phyloP scores from a whole-genome alignment of 495 filamentous ascomycete genomes.

The Chaetomidium leptoderma region DNA sequence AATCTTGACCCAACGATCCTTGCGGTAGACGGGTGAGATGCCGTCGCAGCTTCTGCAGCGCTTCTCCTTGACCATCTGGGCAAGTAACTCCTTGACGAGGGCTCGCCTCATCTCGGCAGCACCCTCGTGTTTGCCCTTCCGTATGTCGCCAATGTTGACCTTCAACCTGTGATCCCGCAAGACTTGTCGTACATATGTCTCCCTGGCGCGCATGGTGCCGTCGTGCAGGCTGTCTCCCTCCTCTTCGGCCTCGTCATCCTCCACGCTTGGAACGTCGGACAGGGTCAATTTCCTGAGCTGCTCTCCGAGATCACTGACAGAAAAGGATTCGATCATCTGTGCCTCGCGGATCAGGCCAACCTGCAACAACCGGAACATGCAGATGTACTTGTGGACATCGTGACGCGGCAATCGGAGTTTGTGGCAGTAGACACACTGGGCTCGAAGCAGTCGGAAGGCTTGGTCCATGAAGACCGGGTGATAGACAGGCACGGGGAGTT shows the following conservation, averaged over 20 bases:
- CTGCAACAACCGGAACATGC: constrained; percentile 82
- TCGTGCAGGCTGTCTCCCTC: constrained; percentile 31
- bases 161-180: constrained; percentile 53
- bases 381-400: constrained; percentile 69
- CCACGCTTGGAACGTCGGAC: constrained; percentile 22
- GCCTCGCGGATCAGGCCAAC: constrained; percentile 75
- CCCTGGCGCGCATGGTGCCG: constrained; percentile 58
- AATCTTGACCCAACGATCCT: constrained; percentile 85
- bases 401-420: constrained; percentile 68
- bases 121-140: constrained; percentile 71
- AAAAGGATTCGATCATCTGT: constrained; percentile 56
- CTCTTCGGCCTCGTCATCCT: constrained; percentile 31
- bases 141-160: constrained; percentile 49
- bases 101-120: constrained; percentile 68
- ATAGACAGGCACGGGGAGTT: constrained; percentile 87
- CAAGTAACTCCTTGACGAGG: constrained; percentile 76
- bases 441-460: constrained; percentile 71
- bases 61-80: constrained; percentile 56
- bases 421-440: constrained; percentile 86
- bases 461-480: constrained; percentile 94
- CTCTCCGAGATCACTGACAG: constrained; percentile 45
- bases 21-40: constrained; percentile 73
- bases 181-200: constrained; percentile 62
- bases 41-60: constrained; percentile 70
- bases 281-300: constrained; percentile 22